Evolutionary conservation across 371 early-diverging fungal species (phyloP), one percentile per base, ranked within the genome.

Genomic region (Zopfochytrium polystomum): DNA sequence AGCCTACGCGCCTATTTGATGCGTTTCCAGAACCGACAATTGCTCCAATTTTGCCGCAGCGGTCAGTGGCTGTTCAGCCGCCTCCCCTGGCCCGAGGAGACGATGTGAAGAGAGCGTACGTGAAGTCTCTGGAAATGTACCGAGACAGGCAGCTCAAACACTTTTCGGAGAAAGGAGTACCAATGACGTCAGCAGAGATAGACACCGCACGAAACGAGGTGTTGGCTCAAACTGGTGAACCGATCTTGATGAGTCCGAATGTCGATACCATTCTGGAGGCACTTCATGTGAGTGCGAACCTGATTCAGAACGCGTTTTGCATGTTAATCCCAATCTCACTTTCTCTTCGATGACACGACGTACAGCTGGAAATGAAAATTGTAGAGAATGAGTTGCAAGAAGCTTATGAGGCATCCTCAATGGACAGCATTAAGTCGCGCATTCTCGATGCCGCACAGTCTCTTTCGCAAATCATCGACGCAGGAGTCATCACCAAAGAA

Each of bases 81-180:
- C n/a, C n/a, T n/a, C n/a, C n/a, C n/a, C n/a, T n/a, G n/a, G n/a
- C n/a, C n/a, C n/a, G n/a, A n/a, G n/a, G n/a, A n/a, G n/a, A n/a
- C n/a, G n/a, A n/a, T n/a, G 25, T 47, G 6, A 9, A 23, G 18
- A 18, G 18, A 22, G 47, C 47, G 11, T 47, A 47, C 23, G 25
- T 47, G 47, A 7, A 23, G 11, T 47, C 47, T 7, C 47, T 47
- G 7, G 47, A 47, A n/a, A 23, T 11, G 47, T 47, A 47, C 47
- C 9, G 47, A 23, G 47, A 47, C 23, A 47, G 7, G 18, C 25
- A 13, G 18, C 23, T 47, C 7, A 11, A 23, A 7, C 23, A 47
- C 25, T 47, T 47, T 47, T n/a, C 47, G 18, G 47, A 11, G 11
- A n/a, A 47, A 11, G 47, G 47, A 11, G 25, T 23, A 7, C 25